Evolutionary conservation across 2,329 filamentous ascomycete species (phyloP), one percentile per base, ranked within the genome.

Genomic region (Thielaviopsis ethacetica): DNA sequence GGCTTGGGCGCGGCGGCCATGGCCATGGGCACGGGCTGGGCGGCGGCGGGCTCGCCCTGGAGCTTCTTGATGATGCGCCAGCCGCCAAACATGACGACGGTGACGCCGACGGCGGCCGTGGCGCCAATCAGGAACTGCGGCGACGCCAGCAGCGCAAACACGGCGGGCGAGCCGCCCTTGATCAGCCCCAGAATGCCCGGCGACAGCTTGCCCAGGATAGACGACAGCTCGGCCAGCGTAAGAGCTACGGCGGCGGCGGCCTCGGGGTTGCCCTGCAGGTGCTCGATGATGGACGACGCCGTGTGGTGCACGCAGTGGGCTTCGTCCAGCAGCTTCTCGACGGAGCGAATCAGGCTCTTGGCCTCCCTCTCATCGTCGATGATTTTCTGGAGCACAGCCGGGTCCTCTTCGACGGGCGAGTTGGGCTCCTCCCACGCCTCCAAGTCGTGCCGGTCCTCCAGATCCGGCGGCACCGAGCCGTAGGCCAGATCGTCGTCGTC

Each of bases 1-100:
- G 34, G 34, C 24, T 53, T 30, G 19, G 54, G 59, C 24, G 57
- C 59, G 19, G 63, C 62, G 1, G 49, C 26, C 22, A 62, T 55
- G 21, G 66, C 63, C 51, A 70, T 68, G 1, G 68, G 69, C 64
- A 71, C 62, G 9, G 66, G 24, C 21, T 67, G 65, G 13, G 53
- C 24, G 24, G 53, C 24, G 24, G 34, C 51, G 68, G 68, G 17
- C 61, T 62, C 49, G 58, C 78, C 76, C 61, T 72, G 71, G 64
- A 97, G 88, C 65, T 83, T 85, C 76, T 96, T 94, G 72, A 98
- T 84, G 69, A 98, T 96, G 73, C 95, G 97, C 80, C 89, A 97
- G 5, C 93, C 91, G 58, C 93, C 93, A 62, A 98, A 88, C 69
- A 93, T 91, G 66, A 98, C 88, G 9, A 97, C 84, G 0, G 93